phyloP scores from a whole-genome alignment of 176 grass and related monocot species.

The Rhynchospora tenuis region DNA sequence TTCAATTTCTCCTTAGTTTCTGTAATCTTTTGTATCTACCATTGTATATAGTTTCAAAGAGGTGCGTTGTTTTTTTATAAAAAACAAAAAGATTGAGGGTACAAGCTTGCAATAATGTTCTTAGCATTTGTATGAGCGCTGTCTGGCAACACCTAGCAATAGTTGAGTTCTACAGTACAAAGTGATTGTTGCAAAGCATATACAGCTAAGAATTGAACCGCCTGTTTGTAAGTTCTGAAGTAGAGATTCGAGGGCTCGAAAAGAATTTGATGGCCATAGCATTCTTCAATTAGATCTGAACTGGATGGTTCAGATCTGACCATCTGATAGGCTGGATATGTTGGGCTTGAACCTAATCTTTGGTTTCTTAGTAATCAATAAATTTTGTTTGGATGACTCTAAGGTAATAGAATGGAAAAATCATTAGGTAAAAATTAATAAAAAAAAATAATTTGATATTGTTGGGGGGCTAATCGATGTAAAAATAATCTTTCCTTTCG shows the following conservation, averaged over 20 bases:
- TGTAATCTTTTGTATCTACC: neutral
- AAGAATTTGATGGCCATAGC: neutral
- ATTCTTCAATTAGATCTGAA: neutral
- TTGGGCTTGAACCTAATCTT: no score
- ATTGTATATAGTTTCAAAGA: neutral
- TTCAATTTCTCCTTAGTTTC: neutral
- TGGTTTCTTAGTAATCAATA: no score
- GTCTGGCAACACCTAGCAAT: neutral
- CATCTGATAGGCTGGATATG: no score
- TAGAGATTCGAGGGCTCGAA: neutral
- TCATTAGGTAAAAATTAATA: no score
- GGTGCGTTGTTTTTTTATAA: neutral
- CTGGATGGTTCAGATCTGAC: no score
- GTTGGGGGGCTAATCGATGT: no score
- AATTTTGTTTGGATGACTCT: no score
- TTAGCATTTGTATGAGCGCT: neutral
- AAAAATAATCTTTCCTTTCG: no score
- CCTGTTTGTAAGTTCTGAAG: neutral
- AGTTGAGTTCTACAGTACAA: neutral
- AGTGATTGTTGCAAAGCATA: neutral
- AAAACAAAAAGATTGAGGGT: neutral
- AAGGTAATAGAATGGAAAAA: no score
- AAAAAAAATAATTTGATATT: no score
- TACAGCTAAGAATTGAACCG: neutral
- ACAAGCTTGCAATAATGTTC: neutral